phyloP scores from a whole-genome alignment of 306 rosid species.

The Carpinus fangiana region DNA sequence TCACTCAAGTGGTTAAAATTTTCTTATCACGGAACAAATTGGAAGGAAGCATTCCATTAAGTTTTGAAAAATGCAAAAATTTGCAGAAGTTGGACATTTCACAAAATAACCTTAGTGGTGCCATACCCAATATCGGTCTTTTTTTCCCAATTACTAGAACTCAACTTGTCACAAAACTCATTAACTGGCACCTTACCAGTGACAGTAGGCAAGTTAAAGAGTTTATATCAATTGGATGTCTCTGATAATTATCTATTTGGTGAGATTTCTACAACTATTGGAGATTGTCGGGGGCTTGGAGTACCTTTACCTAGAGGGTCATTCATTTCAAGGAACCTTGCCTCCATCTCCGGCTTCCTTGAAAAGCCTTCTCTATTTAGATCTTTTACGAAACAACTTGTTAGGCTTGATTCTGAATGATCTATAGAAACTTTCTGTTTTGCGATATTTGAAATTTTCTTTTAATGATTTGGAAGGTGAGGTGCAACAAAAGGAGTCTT shows the following conservation, averaged over 20 bases:
- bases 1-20: neutral
- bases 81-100: too few species aligned
- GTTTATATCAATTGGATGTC: too few species aligned
- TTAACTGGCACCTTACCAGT: too few species aligned
- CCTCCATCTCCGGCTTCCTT: conserved; percentile 41
- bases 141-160: neutral
- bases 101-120: too few species aligned
- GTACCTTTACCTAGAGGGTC: too few species aligned
- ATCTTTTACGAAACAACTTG: conserved; percentile 36
- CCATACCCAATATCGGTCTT: too few species aligned
- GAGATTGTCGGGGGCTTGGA: too few species aligned
- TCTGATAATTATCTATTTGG: too few species aligned
- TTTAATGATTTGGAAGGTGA: conserved; percentile 46
- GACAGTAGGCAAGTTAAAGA: too few species aligned
- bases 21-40: conserved; percentile 29
- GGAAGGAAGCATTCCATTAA: too few species aligned
- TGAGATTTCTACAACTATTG: too few species aligned
- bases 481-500: conserved; percentile 40
- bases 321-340: neutral
- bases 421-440: conserved; percentile 13
- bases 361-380: conserved; percentile 30
- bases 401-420: conserved; percentile 34
- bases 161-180: conserved; percentile 10
- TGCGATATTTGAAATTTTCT: conserved; percentile 38
- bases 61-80: too few species aligned